Percentiles rank a stretch among this genome's conserved stretches.
Evolutionary conservation across 1,284 basidiomycete species (phyloP).

Genomic region (Apiotrichum laibachii): DNA sequence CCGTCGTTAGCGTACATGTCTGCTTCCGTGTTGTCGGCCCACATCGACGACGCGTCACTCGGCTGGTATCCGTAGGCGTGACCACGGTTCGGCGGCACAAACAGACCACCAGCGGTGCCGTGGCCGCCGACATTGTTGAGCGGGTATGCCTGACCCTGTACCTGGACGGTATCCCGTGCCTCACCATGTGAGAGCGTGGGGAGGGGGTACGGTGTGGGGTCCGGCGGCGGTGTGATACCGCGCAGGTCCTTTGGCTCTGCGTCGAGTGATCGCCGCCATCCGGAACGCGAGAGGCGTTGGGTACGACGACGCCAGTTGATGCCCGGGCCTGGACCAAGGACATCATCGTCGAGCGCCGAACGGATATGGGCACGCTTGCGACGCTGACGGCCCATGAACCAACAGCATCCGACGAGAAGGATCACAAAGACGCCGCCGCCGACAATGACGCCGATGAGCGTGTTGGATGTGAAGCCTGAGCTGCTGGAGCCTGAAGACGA

Average conservation of each 20-base stretch:
- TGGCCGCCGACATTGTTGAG: not conserved
- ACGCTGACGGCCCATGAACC: slow-evolving; percentile 1
- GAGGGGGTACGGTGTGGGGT: not conserved
- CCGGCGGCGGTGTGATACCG: not conserved
- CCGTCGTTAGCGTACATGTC: slow-evolving; percentile 36
- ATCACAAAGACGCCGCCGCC: slow-evolving; percentile 10
- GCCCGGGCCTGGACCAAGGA: not conserved
- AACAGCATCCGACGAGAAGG: not conserved
- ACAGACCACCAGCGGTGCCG: not conserved
- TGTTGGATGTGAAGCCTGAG: not conserved
- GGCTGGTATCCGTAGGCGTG: not conserved
- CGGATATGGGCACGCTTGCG: not conserved
- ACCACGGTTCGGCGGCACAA: not conserved
- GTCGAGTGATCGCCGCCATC: slow-evolving; percentile 3
- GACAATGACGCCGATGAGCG: slow-evolving; percentile 11
- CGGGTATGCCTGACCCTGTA: not conserved
- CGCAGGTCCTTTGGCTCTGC: not conserved
- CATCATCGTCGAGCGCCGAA: slow-evolving; percentile 10
- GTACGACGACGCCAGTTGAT: not conserved
- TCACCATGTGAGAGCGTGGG: slow-evolving; percentile 7
- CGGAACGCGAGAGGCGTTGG: not conserved
- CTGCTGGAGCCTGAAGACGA: not conserved
- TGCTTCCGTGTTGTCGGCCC: slow-evolving; percentile 38
- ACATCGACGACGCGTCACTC: slow-evolving; percentile 15
- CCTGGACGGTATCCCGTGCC: slow-evolving; percentile 11